A percentile compares a stretch with the other conserved stretches of the same genome.
phyloP scores from a whole-genome alignment of 1,284 basidiomycete species.

The Cryptococcus sp. region DNA sequence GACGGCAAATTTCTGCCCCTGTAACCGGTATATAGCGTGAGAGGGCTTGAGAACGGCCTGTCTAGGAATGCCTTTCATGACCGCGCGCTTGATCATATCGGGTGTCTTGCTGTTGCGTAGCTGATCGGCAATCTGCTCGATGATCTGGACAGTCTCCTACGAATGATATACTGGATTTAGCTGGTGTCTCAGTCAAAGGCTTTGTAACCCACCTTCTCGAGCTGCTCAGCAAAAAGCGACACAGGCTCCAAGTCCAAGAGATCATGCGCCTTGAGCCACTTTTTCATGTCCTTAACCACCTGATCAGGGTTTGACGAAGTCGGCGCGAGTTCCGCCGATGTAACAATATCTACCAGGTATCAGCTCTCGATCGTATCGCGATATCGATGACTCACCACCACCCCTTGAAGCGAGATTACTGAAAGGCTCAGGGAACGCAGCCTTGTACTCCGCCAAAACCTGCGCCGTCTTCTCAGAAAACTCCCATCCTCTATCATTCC shows the following conservation, averaged over 20 bases:
- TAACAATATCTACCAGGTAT: conserved; percentile 64
- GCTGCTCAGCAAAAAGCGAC: conserved; percentile 85
- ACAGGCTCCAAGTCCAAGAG: conserved; percentile 90
- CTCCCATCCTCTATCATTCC: conserved; percentile 85
- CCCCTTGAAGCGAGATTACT: conserved; percentile 64
- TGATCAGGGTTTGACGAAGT: conserved; percentile 65
- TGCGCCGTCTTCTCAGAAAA: conserved; percentile 84
- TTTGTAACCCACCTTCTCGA: conserved; percentile 67
- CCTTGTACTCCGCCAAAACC: conserved; percentile 80
- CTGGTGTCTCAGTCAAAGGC: not conserved
- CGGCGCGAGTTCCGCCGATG: conserved; percentile 71
- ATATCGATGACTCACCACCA: conserved; percentile 59
- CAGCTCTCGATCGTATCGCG: conserved; percentile 8
- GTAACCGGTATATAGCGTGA: conserved; percentile 85
- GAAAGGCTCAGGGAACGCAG: conserved; percentile 80
- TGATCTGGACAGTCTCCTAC: conserved; percentile 72
- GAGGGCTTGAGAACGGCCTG: conserved; percentile 91
- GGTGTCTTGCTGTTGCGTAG: conserved; percentile 64
- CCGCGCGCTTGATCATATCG: conserved; percentile 76
- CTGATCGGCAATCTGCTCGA: conserved; percentile 72
- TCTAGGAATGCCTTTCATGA: conserved; percentile 89
- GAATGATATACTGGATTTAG: conserved; percentile 4
- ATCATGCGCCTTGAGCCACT: conserved; percentile 84
- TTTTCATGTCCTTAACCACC: conserved; percentile 72
- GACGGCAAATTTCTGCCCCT: conserved; percentile 83